Percentiles rank a stretch among this genome's conserved stretches.
Evolutionary conservation across 2,329 filamentous ascomycete genomes (phyloP).

Genomic region (Truncatella angustata): DNA sequence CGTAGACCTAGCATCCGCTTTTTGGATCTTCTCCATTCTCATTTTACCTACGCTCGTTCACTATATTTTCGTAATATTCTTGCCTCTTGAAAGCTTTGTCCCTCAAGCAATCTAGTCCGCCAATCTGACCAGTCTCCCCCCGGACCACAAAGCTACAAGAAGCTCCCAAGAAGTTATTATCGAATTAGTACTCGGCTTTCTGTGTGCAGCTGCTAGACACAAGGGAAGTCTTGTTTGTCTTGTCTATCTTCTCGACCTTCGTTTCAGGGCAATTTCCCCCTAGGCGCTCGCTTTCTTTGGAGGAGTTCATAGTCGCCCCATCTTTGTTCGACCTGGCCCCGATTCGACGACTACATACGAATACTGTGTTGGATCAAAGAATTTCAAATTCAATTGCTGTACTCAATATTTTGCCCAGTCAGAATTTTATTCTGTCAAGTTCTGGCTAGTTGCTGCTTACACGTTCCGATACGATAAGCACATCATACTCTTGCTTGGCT

Average conservation of each 20-base stretch:
- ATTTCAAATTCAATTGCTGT: constrained; percentile 11
- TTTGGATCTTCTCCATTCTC: constrained; percentile 19
- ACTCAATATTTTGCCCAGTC: constrained; percentile 10
- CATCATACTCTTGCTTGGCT: constrained; percentile 8
- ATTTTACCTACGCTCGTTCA: constrained; percentile 30
- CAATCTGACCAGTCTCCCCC: not conserved
- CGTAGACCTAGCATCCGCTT: constrained; percentile 10
- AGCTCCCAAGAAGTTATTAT: not conserved
- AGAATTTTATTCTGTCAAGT: constrained; percentile 17
- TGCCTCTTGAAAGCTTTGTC: no score
- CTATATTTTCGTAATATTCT: constrained; percentile 33
- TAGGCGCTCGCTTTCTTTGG: constrained; percentile 30
- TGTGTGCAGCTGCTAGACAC: constrained; percentile 12
- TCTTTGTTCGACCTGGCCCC: constrained; percentile 28
- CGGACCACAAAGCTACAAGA: not conserved
- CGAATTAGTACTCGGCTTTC: constrained; percentile 6
- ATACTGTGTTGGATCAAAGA: constrained; percentile 20
- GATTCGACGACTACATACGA: constrained; percentile 13
- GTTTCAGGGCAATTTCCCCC: constrained; percentile 24
- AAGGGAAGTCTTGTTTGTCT: constrained; percentile 18
- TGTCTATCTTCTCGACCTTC: constrained; percentile 26
- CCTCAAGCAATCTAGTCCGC: constrained; percentile 1
- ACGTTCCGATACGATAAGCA: no score
- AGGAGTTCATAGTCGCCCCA: constrained; percentile 19
- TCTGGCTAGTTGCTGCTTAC: constrained; percentile 19